Evolutionary conservation across 2,329 filamentous ascomycete genomes (phyloP).

Genomic region (Emergomyces africanus): DNA sequence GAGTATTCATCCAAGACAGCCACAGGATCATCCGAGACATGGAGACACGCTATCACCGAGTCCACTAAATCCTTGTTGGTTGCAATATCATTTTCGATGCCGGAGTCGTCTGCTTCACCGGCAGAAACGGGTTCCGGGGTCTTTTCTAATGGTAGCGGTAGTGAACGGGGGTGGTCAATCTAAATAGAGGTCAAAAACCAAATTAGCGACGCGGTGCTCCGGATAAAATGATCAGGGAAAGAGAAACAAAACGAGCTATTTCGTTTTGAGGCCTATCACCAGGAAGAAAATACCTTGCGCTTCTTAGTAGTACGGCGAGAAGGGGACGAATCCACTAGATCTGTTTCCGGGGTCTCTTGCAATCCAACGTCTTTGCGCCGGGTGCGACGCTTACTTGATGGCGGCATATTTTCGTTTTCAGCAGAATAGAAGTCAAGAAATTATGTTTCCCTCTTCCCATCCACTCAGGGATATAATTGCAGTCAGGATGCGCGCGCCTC

Average conservation of each 20-base stretch:
- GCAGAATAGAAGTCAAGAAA: not conserved
- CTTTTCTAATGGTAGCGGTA: slow-evolving; percentile 20
- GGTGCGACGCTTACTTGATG: slow-evolving; percentile 32
- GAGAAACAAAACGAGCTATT: not conserved
- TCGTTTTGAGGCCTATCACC: not conserved
- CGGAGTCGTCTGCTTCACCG: slow-evolving; percentile 29
- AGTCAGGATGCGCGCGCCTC: not conserved
- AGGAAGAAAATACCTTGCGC: slow-evolving; percentile 30
- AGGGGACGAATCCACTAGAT: slow-evolving; percentile 36
- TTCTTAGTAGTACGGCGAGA: slow-evolving; percentile 33
- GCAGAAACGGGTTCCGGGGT: slow-evolving; percentile 23
- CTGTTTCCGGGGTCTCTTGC: slow-evolving; percentile 33
- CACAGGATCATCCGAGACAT: slow-evolving; percentile 30
- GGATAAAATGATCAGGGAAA: not conserved
- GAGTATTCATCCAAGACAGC: slow-evolving; percentile 33
- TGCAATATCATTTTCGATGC: slow-evolving; percentile 28
- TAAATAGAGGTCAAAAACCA: not conserved
- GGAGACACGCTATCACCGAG: slow-evolving; percentile 35
- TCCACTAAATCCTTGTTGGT: slow-evolving; percentile 35
- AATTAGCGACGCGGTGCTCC: not conserved
- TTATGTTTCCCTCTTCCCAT: not conserved
- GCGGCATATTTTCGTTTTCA: slow-evolving; percentile 21
- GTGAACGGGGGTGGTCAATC: slow-evolving; percentile 22
- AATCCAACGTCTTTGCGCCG: slow-evolving; percentile 34
- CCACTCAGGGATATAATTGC: not conserved